A percentile compares a stretch with the other conserved stretches of the same genome.
phyloP scores from a whole-genome alignment of 2,329 filamentous ascomycete genomes.

The Huntiella decipiens region DNA sequence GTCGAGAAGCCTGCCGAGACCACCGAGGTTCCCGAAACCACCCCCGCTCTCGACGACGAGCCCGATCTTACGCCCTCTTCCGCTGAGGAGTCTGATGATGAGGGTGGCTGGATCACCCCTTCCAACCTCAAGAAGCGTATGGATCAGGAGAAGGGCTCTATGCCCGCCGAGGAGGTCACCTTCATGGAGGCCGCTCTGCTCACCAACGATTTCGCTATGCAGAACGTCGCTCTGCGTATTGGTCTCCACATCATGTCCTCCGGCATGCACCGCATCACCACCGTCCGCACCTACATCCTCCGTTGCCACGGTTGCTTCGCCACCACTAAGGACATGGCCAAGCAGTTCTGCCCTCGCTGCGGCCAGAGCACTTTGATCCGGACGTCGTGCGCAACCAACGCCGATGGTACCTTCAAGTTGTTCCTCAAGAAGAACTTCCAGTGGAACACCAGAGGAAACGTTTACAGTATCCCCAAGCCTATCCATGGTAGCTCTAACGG shows the following conservation, averaged over 20 bases:
- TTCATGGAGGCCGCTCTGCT: conserved; percentile 76
- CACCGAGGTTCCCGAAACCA: conserved; percentile 1
- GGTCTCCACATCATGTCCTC: conserved; percentile 79
- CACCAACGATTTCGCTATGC: conserved; percentile 93
- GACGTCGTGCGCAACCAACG: conserved; percentile 68
- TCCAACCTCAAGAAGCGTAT: conserved; percentile 77
- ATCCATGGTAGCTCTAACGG: conserved; percentile 64
- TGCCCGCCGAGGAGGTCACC: conserved; percentile 22
- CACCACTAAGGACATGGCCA: conserved; percentile 62
- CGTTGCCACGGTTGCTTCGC: conserved; percentile 90
- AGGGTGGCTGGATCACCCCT: conserved; percentile 76
- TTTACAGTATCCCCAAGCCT: conserved; percentile 85
- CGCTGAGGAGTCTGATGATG: conserved; percentile 17
- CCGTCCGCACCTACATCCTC: conserved; percentile 73
- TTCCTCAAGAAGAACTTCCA: conserved; percentile 91
- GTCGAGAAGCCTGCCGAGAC: not conserved
- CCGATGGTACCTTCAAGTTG: conserved; percentile 60
- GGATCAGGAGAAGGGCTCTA: conserved; percentile 37
- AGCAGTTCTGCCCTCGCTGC: conserved; percentile 85
- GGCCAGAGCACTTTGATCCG: conserved; percentile 74
- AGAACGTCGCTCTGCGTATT: conserved; percentile 88
- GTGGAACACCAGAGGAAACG: conserved; percentile 84
- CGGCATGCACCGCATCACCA: conserved; percentile 58
- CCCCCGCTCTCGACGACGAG: not conserved
- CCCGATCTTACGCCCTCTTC: conserved; percentile 13